Percentiles rank a stretch among this genome's conserved stretches.
phyloP scores from a whole-genome alignment of 305 asterid species.

The Nicotiana rustica region DNA sequence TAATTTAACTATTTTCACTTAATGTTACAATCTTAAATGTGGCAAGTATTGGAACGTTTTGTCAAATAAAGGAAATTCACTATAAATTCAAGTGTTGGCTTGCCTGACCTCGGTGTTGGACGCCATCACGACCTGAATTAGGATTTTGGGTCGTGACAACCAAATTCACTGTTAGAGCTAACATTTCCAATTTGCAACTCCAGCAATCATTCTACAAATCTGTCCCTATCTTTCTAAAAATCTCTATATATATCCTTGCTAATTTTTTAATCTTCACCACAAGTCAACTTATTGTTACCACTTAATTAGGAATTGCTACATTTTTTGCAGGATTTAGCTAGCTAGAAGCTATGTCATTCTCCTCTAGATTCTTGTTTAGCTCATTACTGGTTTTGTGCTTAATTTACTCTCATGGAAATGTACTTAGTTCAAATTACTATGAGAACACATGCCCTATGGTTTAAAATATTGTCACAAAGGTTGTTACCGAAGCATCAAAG shows the following conservation, averaged over 20 bases:
- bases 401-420: conserved; percentile 38
- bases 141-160: too few species aligned
- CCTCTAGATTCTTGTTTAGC: conserved; percentile 23
- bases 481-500: conserved; percentile 53
- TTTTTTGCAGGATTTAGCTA: neutral
- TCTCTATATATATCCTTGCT: conserved; percentile 38
- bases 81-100: too few species aligned
- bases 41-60: too few species aligned
- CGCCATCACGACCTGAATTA: too few species aligned
- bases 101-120: too few species aligned
- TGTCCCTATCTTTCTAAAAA: neutral
- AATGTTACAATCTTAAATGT: too few species aligned
- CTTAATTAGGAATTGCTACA: too few species aligned
- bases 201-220: neutral
- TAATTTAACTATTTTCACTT: too few species aligned
- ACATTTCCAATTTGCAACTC: conserved; percentile 24
- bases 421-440: conserved; percentile 65
- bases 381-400: conserved; percentile 34
- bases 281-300: neutral
- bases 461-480: conserved; percentile 51
- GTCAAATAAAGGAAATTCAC: too few species aligned
- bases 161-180: conserved; percentile 40
- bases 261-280: neutral
- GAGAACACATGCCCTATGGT: conserved; percentile 68
- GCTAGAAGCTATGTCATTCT: conserved; percentile 1